phyloP scores from a whole-genome alignment of 305 asterid species.

The Fraxinus baroniana region DNA sequence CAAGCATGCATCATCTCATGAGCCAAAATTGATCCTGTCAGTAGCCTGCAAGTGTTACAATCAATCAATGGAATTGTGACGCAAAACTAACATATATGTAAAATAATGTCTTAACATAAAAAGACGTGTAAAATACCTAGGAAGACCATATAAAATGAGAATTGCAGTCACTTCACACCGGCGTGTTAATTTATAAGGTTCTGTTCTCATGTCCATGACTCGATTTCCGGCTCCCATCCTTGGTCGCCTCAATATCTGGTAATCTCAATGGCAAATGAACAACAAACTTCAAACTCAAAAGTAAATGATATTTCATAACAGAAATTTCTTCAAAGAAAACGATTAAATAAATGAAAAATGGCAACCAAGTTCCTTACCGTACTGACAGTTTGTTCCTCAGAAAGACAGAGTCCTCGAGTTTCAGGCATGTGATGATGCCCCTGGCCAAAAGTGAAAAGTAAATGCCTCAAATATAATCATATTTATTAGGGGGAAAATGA shows the following conservation, averaged over 20 bases:
- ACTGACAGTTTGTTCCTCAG: slow-evolving; percentile 60
- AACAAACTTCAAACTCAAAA: neutral
- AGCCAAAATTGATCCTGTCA: slow-evolving; percentile 56
- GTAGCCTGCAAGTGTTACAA: slow-evolving; percentile 33
- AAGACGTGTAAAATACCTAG: slow-evolving; percentile 35
- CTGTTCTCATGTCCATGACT: slow-evolving; percentile 46
- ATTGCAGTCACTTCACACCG: slow-evolving; percentile 61
- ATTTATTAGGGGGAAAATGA: neutral
- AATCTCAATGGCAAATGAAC: slow-evolving; percentile 18
- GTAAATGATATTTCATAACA: neutral
- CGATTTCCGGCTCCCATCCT: slow-evolving; percentile 51
- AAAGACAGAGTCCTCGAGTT: slow-evolving; percentile 58
- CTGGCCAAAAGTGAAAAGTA: slow-evolving; percentile 27
- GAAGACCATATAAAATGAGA: slow-evolving; percentile 57
- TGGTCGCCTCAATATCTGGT: slow-evolving; percentile 46
- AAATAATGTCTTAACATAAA: neutral
- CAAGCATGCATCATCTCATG: slow-evolving; percentile 69
- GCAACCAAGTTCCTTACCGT: slow-evolving; percentile 34
- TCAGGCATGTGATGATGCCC: slow-evolving; percentile 65
- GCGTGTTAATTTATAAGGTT: slow-evolving; percentile 49
- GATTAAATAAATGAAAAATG: neutral
- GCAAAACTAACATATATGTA: neutral
- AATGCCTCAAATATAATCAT: neutral
- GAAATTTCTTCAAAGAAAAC: neutral
- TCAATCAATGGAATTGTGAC: neutral